Evolutionary conservation across 768 basidiomycete genomes (phyloP), one percentile per base, ranked within the genome.

Genomic region (Tylopilus vinaceipallidus): DNA sequence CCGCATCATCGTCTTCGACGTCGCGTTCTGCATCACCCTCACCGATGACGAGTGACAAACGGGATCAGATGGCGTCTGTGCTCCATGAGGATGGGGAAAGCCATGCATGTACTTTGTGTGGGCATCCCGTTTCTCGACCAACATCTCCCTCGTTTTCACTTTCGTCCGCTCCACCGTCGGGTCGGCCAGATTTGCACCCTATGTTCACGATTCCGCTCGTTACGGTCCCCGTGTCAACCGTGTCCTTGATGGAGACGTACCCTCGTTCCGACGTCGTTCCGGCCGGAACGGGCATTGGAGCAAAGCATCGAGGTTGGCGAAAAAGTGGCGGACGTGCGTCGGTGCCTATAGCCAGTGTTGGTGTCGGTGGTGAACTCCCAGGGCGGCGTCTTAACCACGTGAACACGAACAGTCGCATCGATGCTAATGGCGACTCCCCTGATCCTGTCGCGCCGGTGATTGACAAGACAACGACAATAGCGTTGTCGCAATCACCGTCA

Each of bases 151-250:
- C 53, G 7, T 10, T n/a, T 2, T 33, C 29, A 11, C 27, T 19
- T 17, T n/a, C 32, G 12, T 29, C 27, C 27, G 22, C 41, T n/a
- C 19, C 27, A 19, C 34, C 38, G 2, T 23, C 16, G 9, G 34
- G 37, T 38, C 23, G 6, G 13, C 16, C 2, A 14, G 46, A 40
- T 19, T 42, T 62, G 27, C 62, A 68, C 17, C 67, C 64, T 6
- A 66, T 68, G 65, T 68, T 66, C 19, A 57, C 57, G 0, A 54
- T 66, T 3, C 65, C 65, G 10, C 62, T 66, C n/a, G 37, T 64
- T 32, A 66, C 65, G 19, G 16, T 61, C 0, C 59, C 65, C 20
- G 24, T 39, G 19, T 22, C 60, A 12, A 17, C 45, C 4, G 20
- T 43, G 12, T 42, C 32, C 3, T 12, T 17, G 17, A 11, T n/a